These are phyloP conservation scores for Ceratocystis cubensis DNA, from an alignment of 2,329 filamentous ascomycete genomes.

Conservation along the genomic window DNA sequence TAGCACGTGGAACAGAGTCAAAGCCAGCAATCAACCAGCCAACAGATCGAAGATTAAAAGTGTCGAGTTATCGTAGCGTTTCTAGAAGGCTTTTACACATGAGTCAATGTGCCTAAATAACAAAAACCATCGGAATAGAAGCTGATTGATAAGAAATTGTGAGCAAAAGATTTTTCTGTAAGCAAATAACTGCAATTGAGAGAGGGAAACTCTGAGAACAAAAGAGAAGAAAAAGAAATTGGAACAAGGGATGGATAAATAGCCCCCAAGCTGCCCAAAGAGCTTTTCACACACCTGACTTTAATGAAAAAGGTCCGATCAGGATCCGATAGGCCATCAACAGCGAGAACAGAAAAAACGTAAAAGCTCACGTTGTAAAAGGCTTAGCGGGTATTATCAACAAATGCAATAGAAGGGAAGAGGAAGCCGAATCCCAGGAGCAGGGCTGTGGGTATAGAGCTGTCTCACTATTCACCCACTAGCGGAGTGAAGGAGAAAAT, in stretches of 20 bases:
- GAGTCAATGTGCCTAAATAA: neutral
- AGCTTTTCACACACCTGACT: neutral
- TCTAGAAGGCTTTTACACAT: neutral
- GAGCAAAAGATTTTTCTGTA: neutral
- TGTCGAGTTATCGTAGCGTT: neutral
- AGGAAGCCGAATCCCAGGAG: neutral
- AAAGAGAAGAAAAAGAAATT: neutral
- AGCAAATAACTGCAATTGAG: neutral
- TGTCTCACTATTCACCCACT: too few relatives aligned
- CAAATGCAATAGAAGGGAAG: neutral
- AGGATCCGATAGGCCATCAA: slow-evolving; percentile 12
- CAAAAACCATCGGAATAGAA: neutral
- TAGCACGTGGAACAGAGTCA: neutral
- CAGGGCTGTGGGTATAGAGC: too few relatives aligned
- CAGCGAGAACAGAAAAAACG: slow-evolving; percentile 4
- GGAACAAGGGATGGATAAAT: too few relatives aligned
- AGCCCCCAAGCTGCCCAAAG: neutral
- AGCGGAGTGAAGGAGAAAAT: slow-evolving; percentile 5
- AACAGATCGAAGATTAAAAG: neutral
- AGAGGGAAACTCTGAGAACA: neutral
- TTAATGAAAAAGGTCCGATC: slow-evolving; percentile 10
- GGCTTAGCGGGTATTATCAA: neutral
- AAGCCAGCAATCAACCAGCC: neutral
- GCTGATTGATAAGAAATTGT: slow-evolving; percentile 18
- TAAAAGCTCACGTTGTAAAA: neutral